Conservation (phyloP, 352 stramenopile species). For the Phytopythium boreale region DNA sequence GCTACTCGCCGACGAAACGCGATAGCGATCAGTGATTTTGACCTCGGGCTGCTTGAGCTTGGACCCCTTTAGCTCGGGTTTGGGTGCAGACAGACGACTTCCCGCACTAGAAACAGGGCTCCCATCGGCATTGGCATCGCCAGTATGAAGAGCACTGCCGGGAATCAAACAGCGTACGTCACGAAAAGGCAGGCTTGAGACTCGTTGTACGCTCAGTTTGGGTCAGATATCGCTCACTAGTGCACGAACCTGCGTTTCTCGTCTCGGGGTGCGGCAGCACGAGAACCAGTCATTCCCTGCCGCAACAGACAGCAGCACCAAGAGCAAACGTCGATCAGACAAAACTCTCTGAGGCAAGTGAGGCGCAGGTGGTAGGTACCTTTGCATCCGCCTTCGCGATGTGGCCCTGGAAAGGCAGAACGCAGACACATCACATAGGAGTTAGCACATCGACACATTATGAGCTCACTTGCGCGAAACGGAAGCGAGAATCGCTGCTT, state of each 20-base stretch:
- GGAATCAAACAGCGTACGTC: not conserved
- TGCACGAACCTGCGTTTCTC: conserved; percentile 8
- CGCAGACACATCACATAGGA: not conserved
- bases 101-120: not conserved
- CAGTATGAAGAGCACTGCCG: conserved; percentile 11
- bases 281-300: not conserved
- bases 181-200: not conserved
- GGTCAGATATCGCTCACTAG: no score
- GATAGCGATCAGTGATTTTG: conserved; percentile 46
- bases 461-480: not conserved
- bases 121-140: conserved; percentile 11
- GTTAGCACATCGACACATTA: not conserved
- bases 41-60: conserved; percentile 71
- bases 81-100: not conserved
- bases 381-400: conserved; percentile 1
- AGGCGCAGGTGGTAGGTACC: not conserved
- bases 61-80: conserved; percentile 44
- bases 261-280: not conserved
- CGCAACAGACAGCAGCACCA: not conserved
- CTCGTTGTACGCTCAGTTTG: not conserved
- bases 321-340: not conserved
- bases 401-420: not conserved
- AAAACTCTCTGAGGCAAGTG: not conserved
- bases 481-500: not conserved
- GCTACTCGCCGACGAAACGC: conserved; percentile 9